Percentiles rank a stretch among this genome's conserved stretches.
phyloP scores from a whole-genome alignment of 495 filamentous ascomycete species.

The Collariella sp. region DNA sequence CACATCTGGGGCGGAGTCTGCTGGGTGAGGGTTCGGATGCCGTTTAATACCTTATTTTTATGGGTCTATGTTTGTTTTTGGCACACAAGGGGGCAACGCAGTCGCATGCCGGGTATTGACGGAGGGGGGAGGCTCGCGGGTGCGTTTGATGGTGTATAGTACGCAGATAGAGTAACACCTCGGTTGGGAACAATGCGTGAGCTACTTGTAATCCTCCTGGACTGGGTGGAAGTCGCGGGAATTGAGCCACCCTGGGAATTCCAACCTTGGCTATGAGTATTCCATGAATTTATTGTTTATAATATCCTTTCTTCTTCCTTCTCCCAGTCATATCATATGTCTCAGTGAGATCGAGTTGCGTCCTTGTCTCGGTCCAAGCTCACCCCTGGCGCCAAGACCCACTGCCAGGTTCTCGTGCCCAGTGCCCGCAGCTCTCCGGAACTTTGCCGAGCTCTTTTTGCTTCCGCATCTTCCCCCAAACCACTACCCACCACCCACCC shows the following conservation, averaged over 20 bases:
- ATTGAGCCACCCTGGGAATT: background rate
- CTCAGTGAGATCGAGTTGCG: background rate
- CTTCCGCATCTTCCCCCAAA: slow-evolving; percentile 34
- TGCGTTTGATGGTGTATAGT: slow-evolving; percentile 22
- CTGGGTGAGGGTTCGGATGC: slow-evolving; percentile 19
- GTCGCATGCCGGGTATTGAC: background rate
- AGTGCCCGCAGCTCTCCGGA: slow-evolving; percentile 19
- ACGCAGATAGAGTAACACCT: slow-evolving; percentile 33
- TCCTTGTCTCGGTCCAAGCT: background rate
- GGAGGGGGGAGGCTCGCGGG: slow-evolving; percentile 3
- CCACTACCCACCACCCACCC: slow-evolving; percentile 22
- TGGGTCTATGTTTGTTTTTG: slow-evolving; percentile 15
- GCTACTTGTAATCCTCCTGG: slow-evolving; percentile 13
- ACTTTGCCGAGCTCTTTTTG: slow-evolving; percentile 36
- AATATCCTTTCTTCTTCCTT: background rate
- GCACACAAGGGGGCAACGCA: background rate
- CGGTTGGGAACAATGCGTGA: slow-evolving; percentile 11
- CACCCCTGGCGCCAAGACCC: slow-evolving; percentile 7
- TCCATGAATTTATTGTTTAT: background rate
- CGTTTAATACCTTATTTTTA: slow-evolving; percentile 28
- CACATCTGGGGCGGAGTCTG: slow-evolving; percentile 24
- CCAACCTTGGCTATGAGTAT: background rate
- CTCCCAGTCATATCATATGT: background rate
- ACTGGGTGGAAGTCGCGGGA: background rate
- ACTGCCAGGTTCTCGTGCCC: background rate